Percentiles rank a stretch among this genome's conserved stretches.
phyloP scores from a whole-genome alignment of 257 asterid species.

The Lycium ferocissimum region DNA sequence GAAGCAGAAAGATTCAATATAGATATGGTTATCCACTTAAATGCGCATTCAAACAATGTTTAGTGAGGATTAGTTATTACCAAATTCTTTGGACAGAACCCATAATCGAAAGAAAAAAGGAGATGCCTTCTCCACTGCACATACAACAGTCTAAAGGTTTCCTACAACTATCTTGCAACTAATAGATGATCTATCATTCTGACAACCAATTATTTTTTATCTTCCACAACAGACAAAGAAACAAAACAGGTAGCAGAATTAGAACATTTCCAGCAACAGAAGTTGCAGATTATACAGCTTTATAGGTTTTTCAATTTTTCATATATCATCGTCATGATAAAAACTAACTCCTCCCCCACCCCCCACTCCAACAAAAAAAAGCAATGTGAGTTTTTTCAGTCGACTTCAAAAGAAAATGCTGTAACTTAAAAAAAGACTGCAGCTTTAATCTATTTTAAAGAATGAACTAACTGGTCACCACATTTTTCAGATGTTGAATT shows the following conservation, averaged over 20 bases:
- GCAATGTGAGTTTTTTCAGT: too few relatives aligned
- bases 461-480: too few relatives aligned
- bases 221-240: slow-evolving; percentile 4
- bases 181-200: not conserved
- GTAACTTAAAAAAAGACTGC: too few relatives aligned
- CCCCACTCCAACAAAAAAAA: too few relatives aligned
- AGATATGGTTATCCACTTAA: slow-evolving; percentile 8
- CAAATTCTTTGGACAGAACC: slow-evolving; percentile 11
- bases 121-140: slow-evolving; percentile 14
- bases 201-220: not conserved
- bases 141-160: not conserved
- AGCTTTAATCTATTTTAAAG: too few relatives aligned
- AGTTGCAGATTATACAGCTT: not conserved
- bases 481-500: too few relatives aligned
- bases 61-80: not conserved
- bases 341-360: not conserved
- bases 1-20: slow-evolving; percentile 17
- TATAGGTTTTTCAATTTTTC: not conserved
- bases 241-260: not conserved
- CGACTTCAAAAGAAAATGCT: too few relatives aligned
- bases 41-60: not conserved
- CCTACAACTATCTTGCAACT: not conserved
- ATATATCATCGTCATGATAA: not conserved
- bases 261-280: not conserved
- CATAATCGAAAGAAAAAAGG: not conserved